These are phyloP conservation scores for Karstenula rhodostoma DNA, from an alignment of 2,329 filamentous ascomycete species.

Conservation along the genomic window DNA sequence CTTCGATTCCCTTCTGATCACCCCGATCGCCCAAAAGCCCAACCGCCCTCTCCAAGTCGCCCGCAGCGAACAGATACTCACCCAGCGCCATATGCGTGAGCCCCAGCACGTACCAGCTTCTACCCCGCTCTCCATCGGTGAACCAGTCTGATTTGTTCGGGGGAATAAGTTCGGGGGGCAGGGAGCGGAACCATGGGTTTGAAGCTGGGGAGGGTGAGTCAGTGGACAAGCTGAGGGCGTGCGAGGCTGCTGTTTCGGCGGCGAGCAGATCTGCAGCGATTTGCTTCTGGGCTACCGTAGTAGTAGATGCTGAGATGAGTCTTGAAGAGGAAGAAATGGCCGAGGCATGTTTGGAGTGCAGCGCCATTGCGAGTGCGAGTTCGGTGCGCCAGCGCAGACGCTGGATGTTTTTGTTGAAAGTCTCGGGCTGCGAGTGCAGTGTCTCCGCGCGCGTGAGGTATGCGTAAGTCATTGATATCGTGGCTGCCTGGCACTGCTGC, in stretches of 20 bases:
- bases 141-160: conserved; percentile 42
- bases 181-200: conserved; percentile 41
- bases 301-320: conserved; percentile 14
- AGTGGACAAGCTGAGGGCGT: conserved; percentile 36
- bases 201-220: conserved; percentile 36
- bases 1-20: conserved; percentile 18
- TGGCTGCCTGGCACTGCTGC: conserved; percentile 35
- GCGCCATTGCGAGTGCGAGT: conserved; percentile 30
- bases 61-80: conserved; percentile 44
- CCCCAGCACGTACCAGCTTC: conserved; percentile 40
- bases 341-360: conserved; percentile 24
- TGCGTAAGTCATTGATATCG: conserved; percentile 42
- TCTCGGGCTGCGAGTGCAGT: conserved; percentile 33
- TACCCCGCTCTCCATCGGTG: conserved; percentile 34
- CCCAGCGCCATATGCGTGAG: conserved; percentile 39
- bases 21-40: conserved; percentile 24
- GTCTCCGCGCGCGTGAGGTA: conserved; percentile 41
- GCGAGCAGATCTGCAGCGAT: conserved; percentile 32
- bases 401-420: conserved; percentile 33
- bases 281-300: conserved; percentile 3
- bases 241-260: conserved; percentile 34
- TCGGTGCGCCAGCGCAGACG: conserved; percentile 43
- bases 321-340: conserved; percentile 18
- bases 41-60: conserved; percentile 42
- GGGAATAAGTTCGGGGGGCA: conserved; percentile 43